phyloP scores from a whole-genome alignment of 2,329 filamentous ascomycete genomes.

The Zymoseptoria tritici region DNA sequence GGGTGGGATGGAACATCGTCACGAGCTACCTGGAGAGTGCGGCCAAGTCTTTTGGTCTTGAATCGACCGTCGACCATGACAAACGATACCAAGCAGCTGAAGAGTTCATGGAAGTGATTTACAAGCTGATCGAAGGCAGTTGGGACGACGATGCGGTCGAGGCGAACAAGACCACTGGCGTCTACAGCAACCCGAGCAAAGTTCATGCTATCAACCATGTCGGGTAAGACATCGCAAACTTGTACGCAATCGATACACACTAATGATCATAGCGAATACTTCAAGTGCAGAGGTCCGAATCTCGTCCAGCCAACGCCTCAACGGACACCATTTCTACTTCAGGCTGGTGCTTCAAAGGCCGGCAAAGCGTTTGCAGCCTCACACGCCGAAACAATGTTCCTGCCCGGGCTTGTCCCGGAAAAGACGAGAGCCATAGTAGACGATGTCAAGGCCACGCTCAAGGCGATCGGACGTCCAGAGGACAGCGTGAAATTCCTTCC shows the following conservation, averaged over 20 bases:
- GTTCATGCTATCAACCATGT: constrained; percentile 46
- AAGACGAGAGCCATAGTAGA: constrained; percentile 37
- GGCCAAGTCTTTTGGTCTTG: constrained; percentile 41
- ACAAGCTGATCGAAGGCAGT: constrained; percentile 26
- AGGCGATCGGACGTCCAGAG: constrained; percentile 33
- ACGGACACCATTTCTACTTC: constrained; percentile 50
- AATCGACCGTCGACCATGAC: constrained; percentile 43
- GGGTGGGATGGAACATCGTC: constrained; percentile 44
- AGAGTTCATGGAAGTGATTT: constrained; percentile 35
- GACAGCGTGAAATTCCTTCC: constrained; percentile 38
- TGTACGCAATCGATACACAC: not conserved
- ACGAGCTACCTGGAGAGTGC: constrained; percentile 43
- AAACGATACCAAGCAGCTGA: constrained; percentile 43
- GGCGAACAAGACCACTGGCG: constrained; percentile 49
- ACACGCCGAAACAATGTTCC: constrained; percentile 41
- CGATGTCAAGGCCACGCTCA: constrained; percentile 35
- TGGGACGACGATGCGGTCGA: constrained; percentile 31
- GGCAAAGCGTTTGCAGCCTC: constrained; percentile 41
- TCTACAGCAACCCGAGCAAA: constrained; percentile 51
- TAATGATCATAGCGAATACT: constrained; percentile 29
- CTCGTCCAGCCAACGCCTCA: constrained; percentile 51
- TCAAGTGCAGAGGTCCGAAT: constrained; percentile 38
- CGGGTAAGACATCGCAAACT: constrained; percentile 7
- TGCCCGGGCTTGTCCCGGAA: constrained; percentile 39
- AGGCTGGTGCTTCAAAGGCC: constrained; percentile 41